Conservation (phyloP, 305 asterid genomes). For the Plantago lanceolata region DNA sequence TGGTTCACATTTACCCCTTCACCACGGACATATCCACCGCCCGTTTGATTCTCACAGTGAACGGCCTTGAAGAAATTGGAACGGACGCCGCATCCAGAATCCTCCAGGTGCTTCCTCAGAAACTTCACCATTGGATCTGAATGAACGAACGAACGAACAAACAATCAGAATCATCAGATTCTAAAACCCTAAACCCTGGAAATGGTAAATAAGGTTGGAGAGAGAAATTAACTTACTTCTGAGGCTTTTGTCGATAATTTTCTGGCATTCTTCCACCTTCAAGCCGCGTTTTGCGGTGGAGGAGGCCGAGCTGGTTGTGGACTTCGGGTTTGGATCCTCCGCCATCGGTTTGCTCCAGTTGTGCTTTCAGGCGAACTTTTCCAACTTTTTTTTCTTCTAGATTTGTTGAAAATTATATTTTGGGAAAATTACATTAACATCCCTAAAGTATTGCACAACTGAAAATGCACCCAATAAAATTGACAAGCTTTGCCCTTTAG, state of each 20-base stretch:
- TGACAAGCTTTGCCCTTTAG: too few relatives aligned
- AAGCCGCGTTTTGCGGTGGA: conserved; percentile 32
- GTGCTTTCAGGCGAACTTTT: too few relatives aligned
- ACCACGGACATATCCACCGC: conserved; percentile 63
- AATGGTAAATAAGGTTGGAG: neutral
- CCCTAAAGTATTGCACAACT: too few relatives aligned
- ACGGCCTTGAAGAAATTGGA: conserved; percentile 58
- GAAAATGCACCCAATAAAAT: too few relatives aligned
- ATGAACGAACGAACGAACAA: conserved; percentile 1
- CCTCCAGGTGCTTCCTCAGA: conserved; percentile 62
- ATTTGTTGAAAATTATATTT: too few relatives aligned
- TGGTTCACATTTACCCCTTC: conserved; percentile 44
- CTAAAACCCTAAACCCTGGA: conserved; percentile 7
- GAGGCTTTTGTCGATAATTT: conserved; percentile 58
- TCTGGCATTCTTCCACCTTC: conserved; percentile 52
- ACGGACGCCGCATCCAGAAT: conserved; percentile 57
- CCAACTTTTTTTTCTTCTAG: too few relatives aligned
- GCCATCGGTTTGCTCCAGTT: too few relatives aligned
- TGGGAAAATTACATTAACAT: too few relatives aligned
- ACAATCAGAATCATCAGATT: neutral
- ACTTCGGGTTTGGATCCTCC: neutral
- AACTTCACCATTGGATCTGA: conserved; percentile 75
- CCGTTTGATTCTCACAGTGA: conserved; percentile 33
- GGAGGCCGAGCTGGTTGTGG: conserved; percentile 8
- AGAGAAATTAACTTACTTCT: conserved; percentile 33